These are phyloP conservation scores for Solanum chiquidenum DNA, from an alignment of 257 asterid genomes.

Conservation along the genomic window DNA sequence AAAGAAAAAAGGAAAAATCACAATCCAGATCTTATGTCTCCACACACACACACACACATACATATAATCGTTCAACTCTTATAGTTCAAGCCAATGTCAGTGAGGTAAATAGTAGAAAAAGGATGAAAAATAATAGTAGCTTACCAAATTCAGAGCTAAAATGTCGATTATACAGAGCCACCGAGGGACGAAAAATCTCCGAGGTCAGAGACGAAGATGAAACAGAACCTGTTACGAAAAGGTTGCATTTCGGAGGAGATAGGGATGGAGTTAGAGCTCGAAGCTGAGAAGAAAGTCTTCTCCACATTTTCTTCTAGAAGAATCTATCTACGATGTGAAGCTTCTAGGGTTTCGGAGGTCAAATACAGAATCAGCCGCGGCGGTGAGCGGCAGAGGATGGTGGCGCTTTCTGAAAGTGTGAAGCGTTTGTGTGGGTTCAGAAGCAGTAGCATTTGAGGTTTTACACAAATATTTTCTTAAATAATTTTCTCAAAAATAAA, in stretches of 20 bases:
- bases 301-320: slow-evolving; percentile 1
- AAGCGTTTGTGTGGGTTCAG: background rate
- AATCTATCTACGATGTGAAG: background rate
- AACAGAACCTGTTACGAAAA: background rate
- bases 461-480: background rate
- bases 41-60: background rate
- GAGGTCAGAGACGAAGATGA: background rate
- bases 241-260: background rate
- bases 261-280: background rate
- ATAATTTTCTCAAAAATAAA: background rate
- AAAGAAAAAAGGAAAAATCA: background rate
- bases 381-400: background rate
- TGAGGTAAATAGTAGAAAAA: background rate
- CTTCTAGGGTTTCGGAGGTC: background rate
- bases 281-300: background rate
- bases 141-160: background rate
- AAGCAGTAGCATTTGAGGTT: background rate
- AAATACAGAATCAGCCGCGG: background rate
- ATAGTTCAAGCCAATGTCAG: background rate
- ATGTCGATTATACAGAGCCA: background rate
- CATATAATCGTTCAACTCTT: background rate
- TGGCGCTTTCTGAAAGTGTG: background rate
- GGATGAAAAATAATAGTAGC: background rate
- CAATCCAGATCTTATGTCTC: background rate
- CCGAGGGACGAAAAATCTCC: background rate